Conservation (phyloP, 129 eudicot genomes). For the Flaveria trinervia region DNA sequence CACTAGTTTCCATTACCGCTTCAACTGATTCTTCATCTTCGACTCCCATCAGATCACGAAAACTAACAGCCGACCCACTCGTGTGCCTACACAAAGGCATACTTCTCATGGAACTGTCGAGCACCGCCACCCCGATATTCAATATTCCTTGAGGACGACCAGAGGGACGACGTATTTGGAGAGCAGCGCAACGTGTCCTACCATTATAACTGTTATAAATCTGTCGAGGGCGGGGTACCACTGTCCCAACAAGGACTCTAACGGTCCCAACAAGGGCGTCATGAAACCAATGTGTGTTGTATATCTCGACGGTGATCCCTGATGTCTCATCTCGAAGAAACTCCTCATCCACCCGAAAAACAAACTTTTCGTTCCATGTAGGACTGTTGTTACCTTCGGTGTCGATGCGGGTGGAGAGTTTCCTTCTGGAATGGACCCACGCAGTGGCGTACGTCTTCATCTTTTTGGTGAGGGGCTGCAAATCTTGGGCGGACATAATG, state of each 20-base stretch:
- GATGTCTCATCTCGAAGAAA: slow-evolving; percentile 24
- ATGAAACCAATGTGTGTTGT: slow-evolving; percentile 19
- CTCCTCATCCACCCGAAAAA: slow-evolving; percentile 34
- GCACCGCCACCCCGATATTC: slow-evolving; percentile 27
- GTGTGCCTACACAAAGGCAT: slow-evolving; percentile 19
- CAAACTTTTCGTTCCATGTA: slow-evolving; percentile 41
- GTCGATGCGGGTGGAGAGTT: slow-evolving; percentile 31
- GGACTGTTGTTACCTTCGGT: slow-evolving; percentile 28
- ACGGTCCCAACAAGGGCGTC: slow-evolving; percentile 24
- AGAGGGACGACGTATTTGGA: slow-evolving; percentile 32
- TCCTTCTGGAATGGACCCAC: slow-evolving; percentile 21
- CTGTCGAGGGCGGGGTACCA: neutral
- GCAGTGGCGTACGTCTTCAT: slow-evolving; percentile 31
- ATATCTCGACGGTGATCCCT: slow-evolving; percentile 24
- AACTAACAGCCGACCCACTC: neutral
- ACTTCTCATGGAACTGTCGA: slow-evolving; percentile 26
- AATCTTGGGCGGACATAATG: slow-evolving; percentile 37
- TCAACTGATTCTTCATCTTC: neutral
- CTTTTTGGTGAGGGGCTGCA: slow-evolving; percentile 23
- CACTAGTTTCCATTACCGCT: too few species aligned
- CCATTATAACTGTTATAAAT: neutral
- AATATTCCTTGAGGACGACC: slow-evolving; percentile 34
- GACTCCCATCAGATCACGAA: slow-evolving; percentile 18
- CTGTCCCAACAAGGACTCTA: slow-evolving; percentile 24
- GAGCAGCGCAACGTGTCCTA: slow-evolving; percentile 19